Conservation (phyloP, 768 basidiomycete species). For the Xerocomellus dryophilus region DNA sequence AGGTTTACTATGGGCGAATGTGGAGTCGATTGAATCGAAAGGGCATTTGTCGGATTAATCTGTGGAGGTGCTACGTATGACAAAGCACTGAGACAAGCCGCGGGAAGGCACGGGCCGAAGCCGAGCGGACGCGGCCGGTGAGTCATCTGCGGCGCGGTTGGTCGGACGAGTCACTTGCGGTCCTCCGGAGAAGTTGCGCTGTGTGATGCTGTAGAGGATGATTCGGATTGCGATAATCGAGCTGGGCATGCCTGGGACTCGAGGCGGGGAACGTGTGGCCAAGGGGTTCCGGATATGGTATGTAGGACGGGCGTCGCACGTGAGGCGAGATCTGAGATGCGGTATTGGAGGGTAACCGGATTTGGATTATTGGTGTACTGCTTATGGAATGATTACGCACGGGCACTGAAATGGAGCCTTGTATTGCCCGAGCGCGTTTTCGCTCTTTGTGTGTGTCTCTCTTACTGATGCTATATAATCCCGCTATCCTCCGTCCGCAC, state of each 20-base stretch:
- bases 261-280: constrained; percentile 33
- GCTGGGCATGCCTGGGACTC: constrained; percentile 26
- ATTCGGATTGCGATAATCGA: constrained; percentile 33
- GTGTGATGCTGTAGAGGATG: constrained; percentile 5
- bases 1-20: neutral
- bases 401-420: constrained; percentile 24
- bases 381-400: constrained; percentile 32
- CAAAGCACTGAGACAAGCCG: constrained; percentile 16
- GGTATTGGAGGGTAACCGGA: constrained; percentile 10
- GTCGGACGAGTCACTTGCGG: neutral
- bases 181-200: neutral
- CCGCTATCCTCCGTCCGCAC: constrained; percentile 20
- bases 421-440: constrained; percentile 24
- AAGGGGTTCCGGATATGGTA: constrained; percentile 12
- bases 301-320: constrained; percentile 20
- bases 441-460: constrained; percentile 32
- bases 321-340: constrained; percentile 33
- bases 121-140: neutral
- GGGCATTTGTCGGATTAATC: neutral
- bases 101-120: constrained; percentile 9
- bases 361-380: constrained; percentile 13
- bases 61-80: constrained; percentile 1
- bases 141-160: constrained; percentile 16
- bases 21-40: neutral
- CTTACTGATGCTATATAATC: constrained; percentile 29